phyloP scores from a whole-genome alignment of 2,329 filamentous ascomycete species.

The Hymenoscyphus occultus region DNA sequence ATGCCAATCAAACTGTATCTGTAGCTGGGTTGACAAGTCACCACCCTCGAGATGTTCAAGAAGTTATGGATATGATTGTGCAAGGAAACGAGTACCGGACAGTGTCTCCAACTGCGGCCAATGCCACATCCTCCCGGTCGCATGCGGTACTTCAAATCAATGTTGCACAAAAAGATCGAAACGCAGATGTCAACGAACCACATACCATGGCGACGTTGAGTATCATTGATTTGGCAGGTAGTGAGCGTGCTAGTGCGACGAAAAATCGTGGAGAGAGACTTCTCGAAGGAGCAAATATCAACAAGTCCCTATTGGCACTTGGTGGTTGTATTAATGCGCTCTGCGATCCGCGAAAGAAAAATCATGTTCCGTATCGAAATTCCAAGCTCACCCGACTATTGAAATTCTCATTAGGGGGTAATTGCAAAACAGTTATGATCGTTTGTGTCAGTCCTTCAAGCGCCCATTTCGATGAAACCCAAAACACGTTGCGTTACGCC shows the following conservation, averaged over 20 bases:
- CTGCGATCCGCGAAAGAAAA: slow-evolving; percentile 85
- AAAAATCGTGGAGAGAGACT: slow-evolving; percentile 93
- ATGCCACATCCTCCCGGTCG: slow-evolving; percentile 94
- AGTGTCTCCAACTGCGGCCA: slow-evolving; percentile 94
- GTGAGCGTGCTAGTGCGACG: slow-evolving; percentile 91
- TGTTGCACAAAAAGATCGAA: slow-evolving; percentile 87
- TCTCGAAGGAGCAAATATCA: slow-evolving; percentile 96
- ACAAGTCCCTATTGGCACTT: slow-evolving; percentile 91
- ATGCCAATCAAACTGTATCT: slow-evolving; percentile 88
- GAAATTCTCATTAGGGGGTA: slow-evolving; percentile 95
- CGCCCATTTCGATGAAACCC: slow-evolving; percentile 95
- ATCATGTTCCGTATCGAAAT: slow-evolving; percentile 95
- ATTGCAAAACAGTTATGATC: slow-evolving; percentile 99
- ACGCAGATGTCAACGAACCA: slow-evolving; percentile 87
- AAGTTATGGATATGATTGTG: slow-evolving; percentile 99
- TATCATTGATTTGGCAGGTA: slow-evolving; percentile 96
- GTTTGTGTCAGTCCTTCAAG: slow-evolving; percentile 97
- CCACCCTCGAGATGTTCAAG: slow-evolving; percentile 82
- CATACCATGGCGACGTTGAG: slow-evolving; percentile 98
- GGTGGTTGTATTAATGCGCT: slow-evolving; percentile 98
- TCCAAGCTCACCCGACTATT: slow-evolving; percentile 93
- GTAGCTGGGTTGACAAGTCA: slow-evolving; percentile 90
- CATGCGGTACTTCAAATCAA: slow-evolving; percentile 98
- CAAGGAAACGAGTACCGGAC: slow-evolving; percentile 91
- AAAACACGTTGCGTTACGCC: slow-evolving; percentile 95